Conservation (phyloP, 2,329 filamentous ascomycete species). For the Epichloe elymi region DNA sequence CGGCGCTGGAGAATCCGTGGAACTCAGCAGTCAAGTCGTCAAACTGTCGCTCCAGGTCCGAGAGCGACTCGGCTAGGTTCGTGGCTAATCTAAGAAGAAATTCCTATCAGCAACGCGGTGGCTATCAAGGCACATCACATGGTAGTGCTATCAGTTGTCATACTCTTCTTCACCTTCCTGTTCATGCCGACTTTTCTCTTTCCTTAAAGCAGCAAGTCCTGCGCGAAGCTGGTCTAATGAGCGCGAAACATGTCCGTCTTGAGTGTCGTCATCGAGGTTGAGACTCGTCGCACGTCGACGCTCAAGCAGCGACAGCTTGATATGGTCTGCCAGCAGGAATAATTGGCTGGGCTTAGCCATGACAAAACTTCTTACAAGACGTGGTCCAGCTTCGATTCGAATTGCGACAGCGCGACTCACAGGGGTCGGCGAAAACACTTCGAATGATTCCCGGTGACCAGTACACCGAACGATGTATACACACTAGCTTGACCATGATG, state of each 20-base stretch:
- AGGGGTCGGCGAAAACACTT: too few species aligned
- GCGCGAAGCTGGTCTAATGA: conserved; percentile 78
- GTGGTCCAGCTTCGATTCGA: not conserved
- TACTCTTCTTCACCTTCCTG: conserved; percentile 52
- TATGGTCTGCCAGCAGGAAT: conserved; percentile 86
- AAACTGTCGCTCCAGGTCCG: conserved; percentile 59
- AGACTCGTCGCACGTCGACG: conserved; percentile 74
- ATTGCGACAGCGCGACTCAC: too few species aligned
- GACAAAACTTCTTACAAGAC: conserved; percentile 1
- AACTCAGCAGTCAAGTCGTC: conserved; percentile 70
- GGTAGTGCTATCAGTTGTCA: not conserved
- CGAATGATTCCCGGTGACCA: too few species aligned
- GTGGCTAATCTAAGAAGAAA: conserved; percentile 27
- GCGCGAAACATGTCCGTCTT: conserved; percentile 79
- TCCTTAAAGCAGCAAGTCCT: conserved; percentile 58
- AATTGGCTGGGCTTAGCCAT: conserved; percentile 56
- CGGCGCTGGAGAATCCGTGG: conserved; percentile 46
- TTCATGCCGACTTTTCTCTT: conserved; percentile 49
- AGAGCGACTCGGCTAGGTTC: conserved; percentile 49
- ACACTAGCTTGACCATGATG: too few species aligned
- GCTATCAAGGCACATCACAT: not conserved
- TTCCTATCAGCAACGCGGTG: conserved; percentile 1
- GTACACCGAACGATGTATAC: too few species aligned
- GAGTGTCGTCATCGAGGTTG: conserved; percentile 62
- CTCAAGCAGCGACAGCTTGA: conserved; percentile 91